phyloP scores from a whole-genome alignment of 2,329 filamentous ascomycete species.

The Ilyonectria robusta region DNA sequence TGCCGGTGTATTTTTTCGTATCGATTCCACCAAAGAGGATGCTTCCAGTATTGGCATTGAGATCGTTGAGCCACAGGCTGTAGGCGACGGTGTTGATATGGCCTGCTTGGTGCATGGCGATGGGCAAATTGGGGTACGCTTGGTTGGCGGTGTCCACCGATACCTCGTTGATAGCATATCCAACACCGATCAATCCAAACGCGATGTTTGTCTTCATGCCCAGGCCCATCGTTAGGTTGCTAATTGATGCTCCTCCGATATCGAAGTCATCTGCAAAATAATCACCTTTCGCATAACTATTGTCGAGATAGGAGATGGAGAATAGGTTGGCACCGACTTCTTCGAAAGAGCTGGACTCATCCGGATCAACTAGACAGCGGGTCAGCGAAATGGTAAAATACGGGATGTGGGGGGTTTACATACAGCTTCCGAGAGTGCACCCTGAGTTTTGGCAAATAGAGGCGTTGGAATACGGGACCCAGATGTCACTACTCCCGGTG shows the following conservation, averaged over 20 bases:
- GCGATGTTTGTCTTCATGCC: conserved; percentile 67
- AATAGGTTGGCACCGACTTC: conserved; percentile 62
- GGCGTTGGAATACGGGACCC: conserved; percentile 64
- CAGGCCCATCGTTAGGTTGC: conserved; percentile 72
- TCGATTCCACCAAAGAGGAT: conserved; percentile 89
- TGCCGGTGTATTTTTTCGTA: conserved; percentile 78
- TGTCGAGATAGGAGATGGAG: conserved; percentile 73
- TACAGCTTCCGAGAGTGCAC: conserved; percentile 64
- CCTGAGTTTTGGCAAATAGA: conserved; percentile 57
- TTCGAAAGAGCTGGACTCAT: conserved; percentile 62
- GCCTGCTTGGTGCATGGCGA: conserved; percentile 73
- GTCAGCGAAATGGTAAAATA: conserved; percentile 37
- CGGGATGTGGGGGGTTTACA: conserved; percentile 42
- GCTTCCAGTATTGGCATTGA: conserved; percentile 74
- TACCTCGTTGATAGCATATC: conserved; percentile 70
- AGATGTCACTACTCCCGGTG: conserved; percentile 76
- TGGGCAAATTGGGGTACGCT: conserved; percentile 72
- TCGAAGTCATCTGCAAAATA: conserved; percentile 72
- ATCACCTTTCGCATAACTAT: conserved; percentile 68
- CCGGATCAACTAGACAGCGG: conserved; percentile 58
- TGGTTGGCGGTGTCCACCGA: conserved; percentile 46
- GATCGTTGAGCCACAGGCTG: conserved; percentile 77
- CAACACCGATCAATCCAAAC: conserved; percentile 73
- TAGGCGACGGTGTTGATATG: conserved; percentile 78
- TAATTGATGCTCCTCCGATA: conserved; percentile 66